These are phyloP conservation scores for Plasmodiophora brassicae DNA, from an alignment of 208 protist species.

Conservation along the genomic window DNA sequence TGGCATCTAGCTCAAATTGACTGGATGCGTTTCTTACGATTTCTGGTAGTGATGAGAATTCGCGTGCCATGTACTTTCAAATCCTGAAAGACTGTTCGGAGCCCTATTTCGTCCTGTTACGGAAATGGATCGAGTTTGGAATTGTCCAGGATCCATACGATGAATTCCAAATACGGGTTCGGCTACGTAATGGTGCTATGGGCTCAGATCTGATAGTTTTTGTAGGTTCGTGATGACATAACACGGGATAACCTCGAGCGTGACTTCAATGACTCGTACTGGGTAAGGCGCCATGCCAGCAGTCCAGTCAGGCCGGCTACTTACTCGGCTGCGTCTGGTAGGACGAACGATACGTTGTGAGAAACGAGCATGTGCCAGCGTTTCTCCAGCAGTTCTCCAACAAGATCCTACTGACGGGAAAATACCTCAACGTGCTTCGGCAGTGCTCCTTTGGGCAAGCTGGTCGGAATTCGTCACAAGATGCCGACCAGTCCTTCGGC, in stretches of 20 bases:
- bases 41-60: neutral
- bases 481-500: neutral
- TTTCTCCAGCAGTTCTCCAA: neutral
- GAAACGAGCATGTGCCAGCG: neutral
- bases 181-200: neutral
- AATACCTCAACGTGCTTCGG: slow-evolving; percentile 64
- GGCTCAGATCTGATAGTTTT: neutral
- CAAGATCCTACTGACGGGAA: slow-evolving; percentile 59
- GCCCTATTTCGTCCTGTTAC: slow-evolving; percentile 20
- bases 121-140: slow-evolving; percentile 4
- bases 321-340: too few relatives aligned
- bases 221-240: neutral
- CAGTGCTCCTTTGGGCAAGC: slow-evolving; percentile 47
- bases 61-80: neutral
- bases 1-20: neutral
- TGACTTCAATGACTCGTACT: neutral
- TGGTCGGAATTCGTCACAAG: neutral
- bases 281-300: neutral
- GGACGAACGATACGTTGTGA: neutral
- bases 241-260: slow-evolving; percentile 1
- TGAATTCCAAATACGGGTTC: slow-evolving; percentile 17
- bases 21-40: neutral
- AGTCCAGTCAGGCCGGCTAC: too few relatives aligned
- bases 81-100: neutral
- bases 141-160: slow-evolving; percentile 16